Percentiles rank a stretch among this genome's conserved stretches.
phyloP scores from a whole-genome alignment of 129 eudicot species.

The Tagetes erecta region DNA sequence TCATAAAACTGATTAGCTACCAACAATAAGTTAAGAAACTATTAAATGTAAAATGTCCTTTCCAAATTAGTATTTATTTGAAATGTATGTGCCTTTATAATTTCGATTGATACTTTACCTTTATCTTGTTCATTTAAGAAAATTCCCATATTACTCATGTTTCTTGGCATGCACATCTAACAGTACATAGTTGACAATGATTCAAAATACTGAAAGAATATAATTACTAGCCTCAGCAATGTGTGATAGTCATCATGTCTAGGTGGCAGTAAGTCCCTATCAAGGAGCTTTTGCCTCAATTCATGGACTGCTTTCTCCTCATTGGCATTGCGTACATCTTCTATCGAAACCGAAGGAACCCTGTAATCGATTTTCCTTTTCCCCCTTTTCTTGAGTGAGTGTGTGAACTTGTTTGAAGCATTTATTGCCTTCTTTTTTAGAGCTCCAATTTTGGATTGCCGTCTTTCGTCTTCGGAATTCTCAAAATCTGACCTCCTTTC shows the following conservation, averaged over 20 bases:
- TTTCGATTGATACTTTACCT: neutral
- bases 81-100: neutral
- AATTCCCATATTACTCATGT: slow-evolving; percentile 4
- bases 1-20: neutral
- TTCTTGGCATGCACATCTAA: slow-evolving; percentile 23
- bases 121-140: neutral
- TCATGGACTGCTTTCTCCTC: slow-evolving; percentile 78
- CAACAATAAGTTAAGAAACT: slow-evolving; percentile 2
- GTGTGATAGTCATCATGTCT: slow-evolving; percentile 89
- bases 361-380: slow-evolving; percentile 77
- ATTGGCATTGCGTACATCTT: slow-evolving; percentile 72
- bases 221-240: slow-evolving; percentile 55
- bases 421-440: slow-evolving; percentile 73
- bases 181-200: slow-evolving; percentile 10
- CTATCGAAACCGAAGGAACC: slow-evolving; percentile 74
- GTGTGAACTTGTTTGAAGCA: slow-evolving; percentile 85
- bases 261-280: slow-evolving; percentile 57
- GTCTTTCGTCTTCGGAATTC: slow-evolving; percentile 74
- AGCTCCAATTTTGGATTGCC: slow-evolving; percentile 63
- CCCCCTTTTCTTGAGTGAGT: slow-evolving; percentile 83
- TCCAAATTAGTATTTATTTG: neutral
- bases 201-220: slow-evolving; percentile 5
- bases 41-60: neutral
- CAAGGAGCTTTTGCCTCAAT: slow-evolving; percentile 63
- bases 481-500: slow-evolving; percentile 77